phyloP scores from a whole-genome alignment of 495 filamentous ascomycete species.

The Neurospora sp. region DNA sequence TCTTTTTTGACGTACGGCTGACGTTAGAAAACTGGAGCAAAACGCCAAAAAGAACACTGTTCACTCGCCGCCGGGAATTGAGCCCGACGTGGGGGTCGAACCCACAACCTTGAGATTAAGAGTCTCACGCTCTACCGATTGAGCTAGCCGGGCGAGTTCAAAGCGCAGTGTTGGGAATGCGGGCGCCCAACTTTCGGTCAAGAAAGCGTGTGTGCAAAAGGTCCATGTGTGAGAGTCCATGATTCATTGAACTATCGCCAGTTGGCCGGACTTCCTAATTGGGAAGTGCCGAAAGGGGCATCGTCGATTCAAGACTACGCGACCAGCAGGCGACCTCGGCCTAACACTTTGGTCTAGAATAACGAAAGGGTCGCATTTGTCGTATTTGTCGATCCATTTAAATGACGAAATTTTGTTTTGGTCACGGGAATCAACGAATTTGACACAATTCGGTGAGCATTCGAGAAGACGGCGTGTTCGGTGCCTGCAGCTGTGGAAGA shows the following conservation, averaged over 20 bases:
- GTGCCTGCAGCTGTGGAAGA: not conserved
- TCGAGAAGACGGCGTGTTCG: not conserved
- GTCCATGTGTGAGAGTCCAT: not conserved
- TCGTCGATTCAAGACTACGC: not conserved
- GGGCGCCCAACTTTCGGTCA: not conserved
- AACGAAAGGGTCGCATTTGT: not conserved
- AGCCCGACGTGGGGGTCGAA: not conserved
- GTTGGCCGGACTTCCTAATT: not conserved
- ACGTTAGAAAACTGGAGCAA: not conserved
- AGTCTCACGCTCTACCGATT: constrained; percentile 69
- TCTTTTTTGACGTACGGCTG: not conserved
- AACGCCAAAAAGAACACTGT: not conserved
- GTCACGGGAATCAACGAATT: not conserved
- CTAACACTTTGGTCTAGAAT: too few relatives aligned
- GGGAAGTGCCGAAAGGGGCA: not conserved
- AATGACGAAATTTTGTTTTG: not conserved
- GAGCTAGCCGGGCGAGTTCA: constrained; percentile 42
- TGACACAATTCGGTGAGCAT: not conserved
- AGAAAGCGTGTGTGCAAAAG: not conserved
- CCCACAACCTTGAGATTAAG: constrained; percentile 29
- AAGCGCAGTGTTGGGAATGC: not conserved
- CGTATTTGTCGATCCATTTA: not conserved
- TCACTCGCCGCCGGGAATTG: not conserved
- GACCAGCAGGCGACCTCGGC: not conserved
- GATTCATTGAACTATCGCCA: not conserved